Conservation (phyloP, 2,329 filamentous ascomycete species). For the Graphium sp. region DNA sequence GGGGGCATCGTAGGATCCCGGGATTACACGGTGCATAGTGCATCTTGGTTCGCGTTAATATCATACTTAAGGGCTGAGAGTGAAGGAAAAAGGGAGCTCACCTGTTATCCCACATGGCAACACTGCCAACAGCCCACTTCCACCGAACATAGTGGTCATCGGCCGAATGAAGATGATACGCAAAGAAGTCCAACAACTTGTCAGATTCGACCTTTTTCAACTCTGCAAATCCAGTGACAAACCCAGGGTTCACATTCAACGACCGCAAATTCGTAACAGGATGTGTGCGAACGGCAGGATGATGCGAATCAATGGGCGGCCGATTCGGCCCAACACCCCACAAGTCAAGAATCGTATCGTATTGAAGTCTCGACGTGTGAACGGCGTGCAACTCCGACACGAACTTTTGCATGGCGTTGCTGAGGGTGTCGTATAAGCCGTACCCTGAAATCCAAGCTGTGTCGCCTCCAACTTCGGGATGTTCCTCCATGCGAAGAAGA, state of each 20-base stretch:
- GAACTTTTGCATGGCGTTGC: slow-evolving; percentile 21
- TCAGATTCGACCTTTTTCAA: slow-evolving; percentile 30
- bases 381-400: slow-evolving; percentile 24
- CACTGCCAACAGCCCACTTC: slow-evolving; percentile 29
- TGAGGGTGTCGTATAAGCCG: slow-evolving; percentile 25
- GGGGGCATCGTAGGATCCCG: slow-evolving; percentile 18
- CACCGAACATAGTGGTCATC: slow-evolving; percentile 31
- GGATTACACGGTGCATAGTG: slow-evolving; percentile 22
- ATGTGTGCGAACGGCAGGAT: slow-evolving; percentile 29
- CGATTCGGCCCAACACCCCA: slow-evolving; percentile 22
- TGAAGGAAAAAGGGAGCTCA: slow-evolving; percentile 4
- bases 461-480: slow-evolving; percentile 26
- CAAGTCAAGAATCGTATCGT: slow-evolving; percentile 27
- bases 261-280: slow-evolving; percentile 27
- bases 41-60: slow-evolving; percentile 10
- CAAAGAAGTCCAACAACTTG: slow-evolving; percentile 25
- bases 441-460: slow-evolving; percentile 29
- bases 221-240: slow-evolving; percentile 28
- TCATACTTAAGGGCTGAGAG: background rate
- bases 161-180: slow-evolving; percentile 26
- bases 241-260: slow-evolving; percentile 26
- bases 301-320: slow-evolving; percentile 26
- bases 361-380: slow-evolving; percentile 25
- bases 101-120: slow-evolving; percentile 34
- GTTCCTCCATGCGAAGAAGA: slow-evolving; percentile 30